These are phyloP conservation scores for Suhomyces faveliae DNA, from an alignment of 805 yeast genomes.

Conservation along the genomic window DNA sequence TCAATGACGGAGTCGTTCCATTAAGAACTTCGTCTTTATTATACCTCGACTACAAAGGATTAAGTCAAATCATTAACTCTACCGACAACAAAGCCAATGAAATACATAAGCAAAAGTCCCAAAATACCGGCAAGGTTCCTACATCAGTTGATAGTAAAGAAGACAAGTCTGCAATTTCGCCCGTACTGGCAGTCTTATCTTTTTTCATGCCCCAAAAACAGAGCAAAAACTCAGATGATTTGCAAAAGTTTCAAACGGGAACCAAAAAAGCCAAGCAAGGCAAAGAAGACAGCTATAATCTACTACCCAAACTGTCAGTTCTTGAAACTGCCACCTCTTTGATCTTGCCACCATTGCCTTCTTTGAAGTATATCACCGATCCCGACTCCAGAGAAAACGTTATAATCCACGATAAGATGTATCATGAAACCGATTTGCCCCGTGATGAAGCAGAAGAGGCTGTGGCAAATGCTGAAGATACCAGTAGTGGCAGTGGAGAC, in stretches of 20 bases:
- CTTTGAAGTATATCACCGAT: conserved; percentile 60
- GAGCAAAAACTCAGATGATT: conserved; percentile 12
- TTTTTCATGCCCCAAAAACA: conserved; percentile 45
- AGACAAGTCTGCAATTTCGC: conserved; percentile 19
- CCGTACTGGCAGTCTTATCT: conserved; percentile 38
- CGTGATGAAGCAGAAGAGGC: background rate
- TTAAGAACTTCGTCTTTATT: conserved; percentile 83
- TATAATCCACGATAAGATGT: conserved; percentile 80
- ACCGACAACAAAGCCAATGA: conserved; percentile 8
- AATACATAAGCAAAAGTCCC: background rate
- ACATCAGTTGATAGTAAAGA: conserved; percentile 10
- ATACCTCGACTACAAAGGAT: conserved; percentile 81
- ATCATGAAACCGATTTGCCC: conserved; percentile 66
- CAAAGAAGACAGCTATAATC: conserved; percentile 14
- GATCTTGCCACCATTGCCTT: conserved; percentile 78
- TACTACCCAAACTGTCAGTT: conserved; percentile 70
- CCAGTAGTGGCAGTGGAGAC: background rate
- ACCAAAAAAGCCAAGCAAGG: conserved; percentile 8
- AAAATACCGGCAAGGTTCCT: conserved; percentile 5
- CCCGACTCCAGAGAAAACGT: conserved; percentile 64
- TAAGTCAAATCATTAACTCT: conserved; percentile 21
- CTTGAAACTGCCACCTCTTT: conserved; percentile 76
- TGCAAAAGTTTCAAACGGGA: conserved; percentile 18
- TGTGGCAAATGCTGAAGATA: background rate
- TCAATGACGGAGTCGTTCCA: conserved; percentile 96